Conservation (phyloP, 2,329 filamentous ascomycete species). For the Talaromyces pinophilus region DNA sequence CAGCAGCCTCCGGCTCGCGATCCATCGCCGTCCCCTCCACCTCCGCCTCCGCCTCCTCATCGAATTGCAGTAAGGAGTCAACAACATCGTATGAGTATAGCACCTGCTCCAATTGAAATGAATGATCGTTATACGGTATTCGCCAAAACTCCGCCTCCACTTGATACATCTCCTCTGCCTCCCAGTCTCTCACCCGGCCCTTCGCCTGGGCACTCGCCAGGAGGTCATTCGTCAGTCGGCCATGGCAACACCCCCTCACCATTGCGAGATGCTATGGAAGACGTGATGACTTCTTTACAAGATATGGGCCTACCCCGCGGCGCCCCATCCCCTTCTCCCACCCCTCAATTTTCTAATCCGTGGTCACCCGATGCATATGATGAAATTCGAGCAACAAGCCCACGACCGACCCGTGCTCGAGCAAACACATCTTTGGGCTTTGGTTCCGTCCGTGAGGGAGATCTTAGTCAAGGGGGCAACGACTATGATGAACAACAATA, state of each 20-base stretch:
- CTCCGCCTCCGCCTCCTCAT: conserved; percentile 81
- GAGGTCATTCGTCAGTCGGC: conserved; percentile 20
- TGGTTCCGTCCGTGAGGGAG: conserved; percentile 51
- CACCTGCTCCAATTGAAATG: conserved; percentile 40
- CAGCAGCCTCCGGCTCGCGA: conserved; percentile 50
- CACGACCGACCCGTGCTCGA: conserved; percentile 46
- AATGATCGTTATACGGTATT: conserved; percentile 44
- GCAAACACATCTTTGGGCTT: conserved; percentile 77
- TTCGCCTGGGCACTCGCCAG: conserved; percentile 20
- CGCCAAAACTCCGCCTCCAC: conserved; percentile 52
- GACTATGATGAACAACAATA: conserved; percentile 57
- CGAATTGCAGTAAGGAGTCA: conserved; percentile 55
- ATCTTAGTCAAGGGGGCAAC: conserved; percentile 50
- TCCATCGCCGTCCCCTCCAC: conserved; percentile 67
- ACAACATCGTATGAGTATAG: conserved; percentile 29
- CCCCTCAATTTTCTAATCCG: conserved; percentile 60
- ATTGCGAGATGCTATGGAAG: conserved; percentile 92
- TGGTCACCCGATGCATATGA: conserved; percentile 93
- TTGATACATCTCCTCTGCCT: conserved; percentile 18
- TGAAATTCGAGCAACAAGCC: conserved; percentile 41
- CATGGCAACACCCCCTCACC: conserved; percentile 80
- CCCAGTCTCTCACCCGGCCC: conserved; percentile 8
- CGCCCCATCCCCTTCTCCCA: conserved; percentile 53
- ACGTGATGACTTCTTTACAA: conserved; percentile 92
- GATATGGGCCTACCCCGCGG: conserved; percentile 71